A percentile compares a stretch with the other conserved stretches of the same genome.
Evolutionary conservation across 2,329 filamentous ascomycete genomes (phyloP).

Genomic region (Trichoderma semiorbis): DNA sequence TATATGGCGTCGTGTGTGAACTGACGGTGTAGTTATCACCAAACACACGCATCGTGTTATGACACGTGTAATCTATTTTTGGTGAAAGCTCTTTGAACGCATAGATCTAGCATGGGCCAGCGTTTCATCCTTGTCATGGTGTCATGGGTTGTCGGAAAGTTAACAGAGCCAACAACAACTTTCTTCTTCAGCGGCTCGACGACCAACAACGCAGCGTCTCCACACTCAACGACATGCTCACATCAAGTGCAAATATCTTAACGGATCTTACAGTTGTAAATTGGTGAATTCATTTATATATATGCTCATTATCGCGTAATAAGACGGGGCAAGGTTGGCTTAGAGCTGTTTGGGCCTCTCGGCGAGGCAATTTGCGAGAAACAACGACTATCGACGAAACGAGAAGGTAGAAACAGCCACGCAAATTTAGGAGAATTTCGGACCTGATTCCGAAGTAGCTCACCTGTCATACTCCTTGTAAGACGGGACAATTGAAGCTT

Average conservation of each 20-base stretch:
- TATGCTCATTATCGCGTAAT: neutral
- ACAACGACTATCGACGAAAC: neutral
- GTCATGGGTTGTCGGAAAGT: neutral
- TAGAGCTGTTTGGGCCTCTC: neutral
- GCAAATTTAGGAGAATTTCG: neutral
- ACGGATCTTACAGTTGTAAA: neutral
- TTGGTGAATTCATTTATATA: neutral
- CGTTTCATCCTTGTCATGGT: neutral
- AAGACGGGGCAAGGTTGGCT: neutral
- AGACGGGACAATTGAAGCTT: conserved; percentile 5
- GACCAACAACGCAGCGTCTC: neutral
- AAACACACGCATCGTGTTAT: neutral
- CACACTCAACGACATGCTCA: conserved; percentile 1
- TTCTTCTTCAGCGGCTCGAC: neutral
- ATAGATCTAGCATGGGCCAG: neutral
- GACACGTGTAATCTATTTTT: neutral
- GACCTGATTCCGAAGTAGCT: neutral
- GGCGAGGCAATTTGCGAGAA: conserved; percentile 4
- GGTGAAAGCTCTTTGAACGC: neutral
- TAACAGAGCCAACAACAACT: neutral
- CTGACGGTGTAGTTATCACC: neutral
- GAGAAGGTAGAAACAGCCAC: neutral
- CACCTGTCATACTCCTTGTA: neutral
- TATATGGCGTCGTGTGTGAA: neutral
- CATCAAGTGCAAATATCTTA: neutral